These are phyloP conservation scores for Raddia distichophylla DNA, from an alignment of 176 grass and related monocot genomes.

Conservation along the genomic window DNA sequence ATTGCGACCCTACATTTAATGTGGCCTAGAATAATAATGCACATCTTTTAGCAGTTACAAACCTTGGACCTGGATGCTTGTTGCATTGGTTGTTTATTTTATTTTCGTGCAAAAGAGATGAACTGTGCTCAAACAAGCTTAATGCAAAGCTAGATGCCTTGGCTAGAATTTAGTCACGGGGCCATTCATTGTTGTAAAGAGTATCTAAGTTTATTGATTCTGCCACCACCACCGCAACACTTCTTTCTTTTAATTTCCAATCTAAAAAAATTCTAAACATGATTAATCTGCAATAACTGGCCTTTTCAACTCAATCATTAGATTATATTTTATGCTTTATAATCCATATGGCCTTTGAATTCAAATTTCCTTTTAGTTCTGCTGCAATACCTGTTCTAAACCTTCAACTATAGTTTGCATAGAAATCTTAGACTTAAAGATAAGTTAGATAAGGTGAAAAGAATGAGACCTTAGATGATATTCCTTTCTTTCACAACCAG, in stretches of 20 bases:
- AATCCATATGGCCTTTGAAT: conserved; percentile 7
- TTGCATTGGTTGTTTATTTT: not conserved
- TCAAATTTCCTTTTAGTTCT: conserved; percentile 3
- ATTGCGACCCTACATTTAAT: not conserved
- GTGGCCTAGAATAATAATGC: not conserved
- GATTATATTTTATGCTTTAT: not conserved
- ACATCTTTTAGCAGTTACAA: not conserved
- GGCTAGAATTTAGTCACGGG: not conserved
- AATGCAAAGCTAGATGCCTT: not conserved
- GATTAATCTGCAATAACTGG: not conserved
- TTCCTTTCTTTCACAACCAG: not conserved
- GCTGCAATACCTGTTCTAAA: conserved; percentile 21
- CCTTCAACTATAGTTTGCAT: not conserved
- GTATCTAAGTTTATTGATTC: not conserved
- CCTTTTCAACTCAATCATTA: not conserved
- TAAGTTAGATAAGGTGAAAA: no score
- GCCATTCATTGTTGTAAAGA: not conserved
- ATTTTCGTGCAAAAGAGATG: not conserved
- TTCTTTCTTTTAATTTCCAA: not conserved
- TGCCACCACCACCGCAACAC: not conserved
- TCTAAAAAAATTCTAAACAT: not conserved
- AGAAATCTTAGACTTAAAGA: not conserved
- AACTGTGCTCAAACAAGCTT: not conserved
- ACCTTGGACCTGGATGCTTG: not conserved
- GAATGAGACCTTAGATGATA: not conserved